Conservation (phyloP, 208 protist genomes). For the Crithidia bombi region DNA sequence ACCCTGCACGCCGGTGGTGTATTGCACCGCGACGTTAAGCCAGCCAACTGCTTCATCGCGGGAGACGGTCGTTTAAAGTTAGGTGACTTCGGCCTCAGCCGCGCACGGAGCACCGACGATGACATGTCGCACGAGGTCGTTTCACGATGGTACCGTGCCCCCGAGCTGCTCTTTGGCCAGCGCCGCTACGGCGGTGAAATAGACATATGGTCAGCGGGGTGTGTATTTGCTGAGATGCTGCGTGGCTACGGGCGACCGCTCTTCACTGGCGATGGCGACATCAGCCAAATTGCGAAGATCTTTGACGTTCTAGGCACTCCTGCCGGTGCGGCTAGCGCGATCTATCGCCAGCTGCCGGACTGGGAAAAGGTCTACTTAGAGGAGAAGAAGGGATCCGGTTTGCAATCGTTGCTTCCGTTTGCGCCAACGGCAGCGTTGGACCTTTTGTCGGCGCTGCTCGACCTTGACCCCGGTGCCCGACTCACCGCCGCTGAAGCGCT, state of each 20-base stretch:
- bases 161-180: constrained; percentile 97
- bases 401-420: constrained; percentile 68
- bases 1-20: constrained; percentile 66
- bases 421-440: constrained; percentile 54
- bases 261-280: constrained; percentile 91
- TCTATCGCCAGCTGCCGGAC: constrained; percentile 92
- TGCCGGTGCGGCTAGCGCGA: constrained; percentile 78
- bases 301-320: constrained; percentile 97
- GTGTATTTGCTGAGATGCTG: constrained; percentile 98
- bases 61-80: constrained; percentile 88
- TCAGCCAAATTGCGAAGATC: constrained; percentile 89
- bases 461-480: constrained; percentile 57
- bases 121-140: constrained; percentile 96
- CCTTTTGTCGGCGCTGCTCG: constrained; percentile 58
- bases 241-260: constrained; percentile 82
- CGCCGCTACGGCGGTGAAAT: constrained; percentile 94
- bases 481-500: constrained; percentile 58
- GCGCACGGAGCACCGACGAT: constrained; percentile 80
- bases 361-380: constrained; percentile 92
- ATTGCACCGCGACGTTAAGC: constrained; percentile 91
- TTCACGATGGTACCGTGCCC: constrained; percentile 99
- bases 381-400: constrained; percentile 37
- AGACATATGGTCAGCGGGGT: constrained; percentile 95
- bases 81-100: constrained; percentile 92
- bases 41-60: constrained; percentile 85